A percentile compares a stretch with the other conserved stretches of the same genome.
These are phyloP conservation scores for Suillus bovinus DNA, from an alignment of 768 basidiomycete species.

Conservation along the genomic window DNA sequence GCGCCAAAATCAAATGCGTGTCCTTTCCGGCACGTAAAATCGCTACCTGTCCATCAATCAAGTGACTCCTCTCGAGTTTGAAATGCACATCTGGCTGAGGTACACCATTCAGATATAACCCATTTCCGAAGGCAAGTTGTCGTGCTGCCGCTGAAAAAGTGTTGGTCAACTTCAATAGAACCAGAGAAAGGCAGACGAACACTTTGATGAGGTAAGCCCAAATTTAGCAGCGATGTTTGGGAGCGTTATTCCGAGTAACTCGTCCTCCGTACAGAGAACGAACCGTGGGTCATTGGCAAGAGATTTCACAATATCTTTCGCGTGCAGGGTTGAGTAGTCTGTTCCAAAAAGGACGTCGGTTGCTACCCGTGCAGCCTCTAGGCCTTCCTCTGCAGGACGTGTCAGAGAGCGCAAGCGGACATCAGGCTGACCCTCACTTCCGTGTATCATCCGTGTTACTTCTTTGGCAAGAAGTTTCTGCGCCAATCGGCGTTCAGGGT, in stretches of 20 bases:
- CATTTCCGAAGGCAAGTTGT: constrained; percentile 60
- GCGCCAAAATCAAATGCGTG: constrained; percentile 57
- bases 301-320: constrained; percentile 58
- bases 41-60: constrained; percentile 62
- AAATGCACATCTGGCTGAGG: constrained; percentile 52
- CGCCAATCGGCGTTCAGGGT: constrained; percentile 44
- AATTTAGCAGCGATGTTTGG: constrained; percentile 61
- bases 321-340: constrained; percentile 42
- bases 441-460: constrained; percentile 61
- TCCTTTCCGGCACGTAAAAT: constrained; percentile 78
- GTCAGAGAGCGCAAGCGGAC: neutral
- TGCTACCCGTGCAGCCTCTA: constrained; percentile 43
- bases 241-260: constrained; percentile 55
- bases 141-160: constrained; percentile 59
- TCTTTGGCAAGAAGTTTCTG: constrained; percentile 57
- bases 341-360: constrained; percentile 47
- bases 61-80: constrained; percentile 41
- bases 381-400: constrained; percentile 35
- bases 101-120: constrained; percentile 71
- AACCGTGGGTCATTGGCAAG: constrained; percentile 69
- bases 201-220: constrained; percentile 60
- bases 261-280: constrained; percentile 45
- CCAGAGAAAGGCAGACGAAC: constrained; percentile 40
- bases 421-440: constrained; percentile 37
- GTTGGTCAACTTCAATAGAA: constrained; percentile 11